Conservation (phyloP, 306 rosid genomes). For the Quillaja saponaria region DNA sequence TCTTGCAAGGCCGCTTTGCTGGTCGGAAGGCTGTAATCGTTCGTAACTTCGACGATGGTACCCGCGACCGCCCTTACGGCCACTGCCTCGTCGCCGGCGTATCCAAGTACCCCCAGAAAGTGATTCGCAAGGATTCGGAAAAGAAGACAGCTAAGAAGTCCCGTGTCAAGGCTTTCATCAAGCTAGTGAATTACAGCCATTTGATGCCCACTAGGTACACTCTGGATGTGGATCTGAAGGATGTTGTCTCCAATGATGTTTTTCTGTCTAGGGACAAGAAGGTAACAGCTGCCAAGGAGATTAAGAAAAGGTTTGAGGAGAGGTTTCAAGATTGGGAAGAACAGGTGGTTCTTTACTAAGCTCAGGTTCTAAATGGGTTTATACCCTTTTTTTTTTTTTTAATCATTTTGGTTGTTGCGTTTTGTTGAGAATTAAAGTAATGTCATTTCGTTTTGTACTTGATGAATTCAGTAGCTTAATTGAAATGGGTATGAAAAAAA, state of each 20-base stretch:
- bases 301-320: slow-evolving; percentile 34
- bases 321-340: slow-evolving; percentile 37
- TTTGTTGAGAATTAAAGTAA: not conserved
- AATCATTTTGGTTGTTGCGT: no score
- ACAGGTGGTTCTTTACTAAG: slow-evolving; percentile 39
- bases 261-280: slow-evolving; percentile 30
- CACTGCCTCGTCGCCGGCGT: slow-evolving; percentile 37
- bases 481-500: not conserved
- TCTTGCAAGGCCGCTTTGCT: slow-evolving; percentile 32
- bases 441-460: not conserved
- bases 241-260: slow-evolving; percentile 16
- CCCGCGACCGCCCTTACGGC: slow-evolving; percentile 36
- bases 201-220: slow-evolving; percentile 42
- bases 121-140: slow-evolving; percentile 36
- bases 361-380: slow-evolving; percentile 28
- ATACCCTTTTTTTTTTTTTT: not conserved
- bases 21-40: slow-evolving; percentile 40
- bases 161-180: slow-evolving; percentile 33
- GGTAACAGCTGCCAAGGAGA: slow-evolving; percentile 30
- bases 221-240: slow-evolving; percentile 40
- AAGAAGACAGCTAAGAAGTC: slow-evolving; percentile 35
- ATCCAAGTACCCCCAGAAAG: slow-evolving; percentile 32
- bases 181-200: slow-evolving; percentile 30
- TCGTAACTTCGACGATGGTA: slow-evolving; percentile 33
- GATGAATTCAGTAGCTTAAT: not conserved